Base-by-base conservation (phyloP, 768 basidiomycete genomes). In the Termitomyces sp. region DNA sequence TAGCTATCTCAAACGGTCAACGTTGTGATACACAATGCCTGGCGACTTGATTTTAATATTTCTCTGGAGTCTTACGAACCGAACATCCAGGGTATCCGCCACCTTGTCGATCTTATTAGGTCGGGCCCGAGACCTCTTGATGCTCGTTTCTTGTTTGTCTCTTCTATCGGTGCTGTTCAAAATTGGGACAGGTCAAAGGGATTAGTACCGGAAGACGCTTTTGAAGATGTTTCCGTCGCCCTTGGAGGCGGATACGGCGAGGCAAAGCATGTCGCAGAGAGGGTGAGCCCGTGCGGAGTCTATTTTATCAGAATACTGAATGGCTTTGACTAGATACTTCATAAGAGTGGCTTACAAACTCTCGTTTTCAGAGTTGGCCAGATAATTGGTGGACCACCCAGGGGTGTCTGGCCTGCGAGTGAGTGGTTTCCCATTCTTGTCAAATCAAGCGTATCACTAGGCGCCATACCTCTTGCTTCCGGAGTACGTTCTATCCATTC, bases 1-100 rank as follows among this genome's bases (percentile, higher is more conserved):
- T 20, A 76, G 75, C 66, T 75, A 1, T 51, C 60, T 4, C 56
- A 59, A 3, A 56, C 62, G 1, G 65, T 75, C 10, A 70, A 68
- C 2, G 56, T 63, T 24, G 65, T 75, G 24, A 67, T 75, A 0
- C 69, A 74, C 55, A 73, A 74, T 44, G 77, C 73, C 1, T 78
- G 74, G 77, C 60, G 68, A 10, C 64, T 80, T 4, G 70, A 80
- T 49, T 78, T 79, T 60, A 77, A 78, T 36, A 58, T 73, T 6
- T 65, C 72, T 0, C 62, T 78, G 3, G 34, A 58, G 0, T 76
- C 76, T 1, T 77, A 72, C 56, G 73, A 78, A 54, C 61, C 71
- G 0, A 69, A 72, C 41, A 56, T 80, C 37, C 67, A 65, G 1
- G 73, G 72, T 4, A 68, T 66, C 2, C 57, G 72, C 26, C 63